A percentile compares a stretch with the other conserved stretches of the same genome.
Evolutionary conservation across 1,139 yeast species (phyloP).

Genomic region (Magnusiomyces suaveolens): DNA sequence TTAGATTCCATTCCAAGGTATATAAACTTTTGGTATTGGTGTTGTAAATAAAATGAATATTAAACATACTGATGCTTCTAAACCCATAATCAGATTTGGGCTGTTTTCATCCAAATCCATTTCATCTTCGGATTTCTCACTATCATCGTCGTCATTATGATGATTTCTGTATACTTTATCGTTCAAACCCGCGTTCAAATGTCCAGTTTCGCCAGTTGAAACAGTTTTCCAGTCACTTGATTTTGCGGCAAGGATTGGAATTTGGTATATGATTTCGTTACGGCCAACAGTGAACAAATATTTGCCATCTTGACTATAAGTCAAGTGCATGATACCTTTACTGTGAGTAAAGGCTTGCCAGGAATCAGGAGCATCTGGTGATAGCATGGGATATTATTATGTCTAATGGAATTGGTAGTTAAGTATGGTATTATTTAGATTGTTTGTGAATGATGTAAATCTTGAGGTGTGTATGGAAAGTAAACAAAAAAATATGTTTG

Average conservation of each 20-base stretch:
- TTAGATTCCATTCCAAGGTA: too few species aligned
- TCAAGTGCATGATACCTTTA: slow-evolving; percentile 30
- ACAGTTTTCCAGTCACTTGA: not conserved
- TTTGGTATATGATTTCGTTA: slow-evolving; percentile 23
- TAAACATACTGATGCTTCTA: slow-evolving; percentile 6
- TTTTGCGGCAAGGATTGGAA: not conserved
- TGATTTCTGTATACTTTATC: slow-evolving; percentile 21
- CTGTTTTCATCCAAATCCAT: slow-evolving; percentile 11
- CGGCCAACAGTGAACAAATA: slow-evolving; percentile 32
- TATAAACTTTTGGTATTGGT: too few species aligned
- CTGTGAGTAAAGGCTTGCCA: slow-evolving; percentile 25
- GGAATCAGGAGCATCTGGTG: not conserved
- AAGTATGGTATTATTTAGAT: too few species aligned
- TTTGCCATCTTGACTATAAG: slow-evolving; percentile 30
- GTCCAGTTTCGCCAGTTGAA: slow-evolving; percentile 15
- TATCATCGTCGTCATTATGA: slow-evolving; percentile 24
- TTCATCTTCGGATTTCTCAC: slow-evolving; percentile 18
- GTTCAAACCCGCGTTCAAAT: slow-evolving; percentile 24
- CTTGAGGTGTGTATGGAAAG: not conserved
- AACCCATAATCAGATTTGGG: slow-evolving; percentile 1
- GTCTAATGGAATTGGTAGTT: too few species aligned
- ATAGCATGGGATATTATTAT: too few species aligned
- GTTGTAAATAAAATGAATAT: too few species aligned
- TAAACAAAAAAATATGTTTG: not conserved
- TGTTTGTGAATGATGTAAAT: too few species aligned